These are phyloP conservation scores for Mariannaea elegans DNA, from an alignment of 2,329 filamentous ascomycete species.

Conservation along the genomic window DNA sequence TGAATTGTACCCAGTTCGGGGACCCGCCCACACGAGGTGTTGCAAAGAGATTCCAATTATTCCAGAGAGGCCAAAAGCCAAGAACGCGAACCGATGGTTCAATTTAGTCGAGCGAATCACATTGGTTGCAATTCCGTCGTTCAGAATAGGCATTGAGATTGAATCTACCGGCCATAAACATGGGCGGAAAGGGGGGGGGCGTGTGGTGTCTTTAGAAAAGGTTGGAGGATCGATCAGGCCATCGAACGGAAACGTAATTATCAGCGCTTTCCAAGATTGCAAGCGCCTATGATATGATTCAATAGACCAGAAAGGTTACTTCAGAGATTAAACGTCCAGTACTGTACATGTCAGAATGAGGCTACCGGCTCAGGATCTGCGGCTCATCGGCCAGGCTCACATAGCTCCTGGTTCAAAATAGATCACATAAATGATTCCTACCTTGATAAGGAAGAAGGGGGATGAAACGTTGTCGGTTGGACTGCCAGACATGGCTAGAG, in stretches of 20 bases:
- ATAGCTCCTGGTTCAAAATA: background rate
- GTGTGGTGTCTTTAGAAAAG: conserved; percentile 1
- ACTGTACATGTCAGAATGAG: background rate
- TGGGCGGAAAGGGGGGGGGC: background rate
- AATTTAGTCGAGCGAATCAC: conserved; percentile 4
- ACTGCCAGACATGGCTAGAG: conserved; percentile 4
- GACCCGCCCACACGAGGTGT: background rate
- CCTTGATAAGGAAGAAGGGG: background rate
- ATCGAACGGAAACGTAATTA: conserved; percentile 15
- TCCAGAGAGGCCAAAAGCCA: background rate
- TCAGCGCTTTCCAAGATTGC: background rate
- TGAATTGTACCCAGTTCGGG: background rate
- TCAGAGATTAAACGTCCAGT: conserved; percentile 27
- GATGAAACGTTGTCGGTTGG: conserved; percentile 1
- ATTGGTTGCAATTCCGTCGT: conserved; percentile 8
- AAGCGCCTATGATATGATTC: background rate
- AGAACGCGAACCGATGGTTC: conserved; percentile 1
- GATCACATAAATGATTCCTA: background rate
- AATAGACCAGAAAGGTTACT: background rate
- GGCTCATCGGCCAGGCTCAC: conserved; percentile 8
- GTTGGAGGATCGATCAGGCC: conserved; percentile 15
- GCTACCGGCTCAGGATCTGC: background rate
- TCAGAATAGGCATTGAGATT: background rate
- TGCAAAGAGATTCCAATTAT: too few relatives aligned
- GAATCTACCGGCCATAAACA: conserved; percentile 8